Conservation (phyloP, 441 rosid genomes). For the Capsella rubella region DNA sequence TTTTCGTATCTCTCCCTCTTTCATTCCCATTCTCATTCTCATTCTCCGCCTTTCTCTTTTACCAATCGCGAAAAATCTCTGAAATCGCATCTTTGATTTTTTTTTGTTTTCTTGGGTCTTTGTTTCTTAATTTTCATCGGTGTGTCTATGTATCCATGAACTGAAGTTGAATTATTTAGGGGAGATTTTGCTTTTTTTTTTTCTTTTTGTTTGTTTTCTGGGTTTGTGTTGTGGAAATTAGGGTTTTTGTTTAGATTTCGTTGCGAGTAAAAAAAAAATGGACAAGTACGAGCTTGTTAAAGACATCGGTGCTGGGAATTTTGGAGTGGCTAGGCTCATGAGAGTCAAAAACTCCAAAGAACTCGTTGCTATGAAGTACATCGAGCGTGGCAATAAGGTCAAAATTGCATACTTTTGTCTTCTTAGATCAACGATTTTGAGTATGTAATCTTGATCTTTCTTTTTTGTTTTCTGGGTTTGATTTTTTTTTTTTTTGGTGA, state of each 20-base stretch:
- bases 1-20: not conserved
- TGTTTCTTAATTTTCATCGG: not conserved
- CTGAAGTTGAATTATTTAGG: not conserved
- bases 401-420: not conserved
- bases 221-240: constrained; percentile 9
- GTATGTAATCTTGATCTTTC: too few species aligned
- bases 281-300: constrained; percentile 59
- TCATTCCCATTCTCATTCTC: not conserved
- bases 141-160: too few species aligned
- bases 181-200: not conserved
- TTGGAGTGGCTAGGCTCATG: constrained; percentile 88
- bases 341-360: constrained; percentile 73
- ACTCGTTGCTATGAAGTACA: constrained; percentile 87
- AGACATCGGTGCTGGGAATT: constrained; percentile 90
- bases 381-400: constrained; percentile 85
- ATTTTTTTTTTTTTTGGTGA: not conserved
- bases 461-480: not conserved
- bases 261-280: constrained; percentile 37
- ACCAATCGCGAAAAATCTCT: not conserved
- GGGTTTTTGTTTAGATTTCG: constrained; percentile 32
- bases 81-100: not conserved
- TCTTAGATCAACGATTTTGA: not conserved
- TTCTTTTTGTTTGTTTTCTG: constrained; percentile 8
- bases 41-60: not conserved
- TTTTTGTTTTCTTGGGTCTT: not conserved